Base-by-base conservation (phyloP, 352 stramenopile genomes). In the Phytophthora rubi region DNA sequence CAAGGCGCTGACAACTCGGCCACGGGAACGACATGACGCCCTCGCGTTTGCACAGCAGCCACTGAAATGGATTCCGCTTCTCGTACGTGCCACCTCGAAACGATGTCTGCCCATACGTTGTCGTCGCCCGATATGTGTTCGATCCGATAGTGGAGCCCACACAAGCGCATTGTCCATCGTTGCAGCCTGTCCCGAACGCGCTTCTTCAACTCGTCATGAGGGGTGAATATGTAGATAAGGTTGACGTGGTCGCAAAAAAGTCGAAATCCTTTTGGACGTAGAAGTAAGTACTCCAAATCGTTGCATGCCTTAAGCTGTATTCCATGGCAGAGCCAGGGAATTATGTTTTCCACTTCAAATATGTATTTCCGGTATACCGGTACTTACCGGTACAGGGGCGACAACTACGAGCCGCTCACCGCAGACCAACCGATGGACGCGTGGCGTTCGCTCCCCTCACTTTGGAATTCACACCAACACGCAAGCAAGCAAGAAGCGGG, bases 81-180 rank as follows among this genome's bases (percentile, higher is more conserved):
- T 42, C 35, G 7, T 42, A 42, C 35, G 35, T 42, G 35, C 35
- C 35, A 42, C 8, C 6, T 9, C 2, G 3, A 6, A 9, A 75
- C 44, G 2, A 77, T 23, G 10, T 47, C 3, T 15, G 35, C 35
- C 35, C 35, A 42, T 42, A 42, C 35, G 5, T 42, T 42, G 7
- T 42, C 12, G 8, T 42, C 35, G 35, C 35, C 35, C 2, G 35
- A 13, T 15, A 42, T 42, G 35, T 42, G 35, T 13, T 42, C 35
- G 4, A 42, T 15, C 7, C 8, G 1, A 42, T 42, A 42, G 7
- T 42, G 30, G 75, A 77, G 39, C 69, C 75, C 8, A 35, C 6
- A 15, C 21, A 3, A 0, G 12, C 35, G 6, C 35, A 42, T 42
- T 13, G 35, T 6, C 35, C 35, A 42, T 9, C 35, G 35, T 42